Conservation (phyloP, 768 basidiomycete species). For the Kwoniella botswanensis region DNA sequence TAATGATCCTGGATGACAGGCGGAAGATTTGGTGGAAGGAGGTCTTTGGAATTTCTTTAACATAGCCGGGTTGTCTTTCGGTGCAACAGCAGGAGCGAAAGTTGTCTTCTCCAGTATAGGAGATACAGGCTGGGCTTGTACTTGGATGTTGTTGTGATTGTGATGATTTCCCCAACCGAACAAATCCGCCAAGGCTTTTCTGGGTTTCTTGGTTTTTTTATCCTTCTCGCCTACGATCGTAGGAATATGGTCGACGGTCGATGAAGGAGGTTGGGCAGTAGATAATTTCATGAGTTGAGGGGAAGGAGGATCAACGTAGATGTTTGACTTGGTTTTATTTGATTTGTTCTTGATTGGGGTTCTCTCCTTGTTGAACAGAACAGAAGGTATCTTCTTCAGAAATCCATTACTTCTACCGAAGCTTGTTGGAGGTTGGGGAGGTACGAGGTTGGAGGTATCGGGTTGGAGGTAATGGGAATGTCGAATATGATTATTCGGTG, state of each 20-base stretch:
- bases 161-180: conserved; percentile 44
- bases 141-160: background rate
- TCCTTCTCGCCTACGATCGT: conserved; percentile 13
- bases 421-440: conserved; percentile 14
- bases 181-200: conserved; percentile 46
- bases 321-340: conserved; percentile 12
- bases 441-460: conserved; percentile 13
- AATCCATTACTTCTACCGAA: conserved; percentile 21
- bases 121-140: conserved; percentile 1
- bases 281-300: conserved; percentile 7
- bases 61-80: conserved; percentile 27
- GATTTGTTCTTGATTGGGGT: conserved; percentile 27
- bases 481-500: conserved; percentile 26
- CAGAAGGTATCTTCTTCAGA: conserved; percentile 45
- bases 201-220: conserved; percentile 38
- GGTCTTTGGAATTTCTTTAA: conserved; percentile 31
- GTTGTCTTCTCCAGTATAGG: conserved; percentile 1
- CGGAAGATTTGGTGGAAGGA: conserved; percentile 23
- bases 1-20: conserved; percentile 4
- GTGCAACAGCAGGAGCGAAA: conserved; percentile 29
- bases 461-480: conserved; percentile 38
- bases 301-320: conserved; percentile 17
- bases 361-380: conserved; percentile 38
- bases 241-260: background rate
- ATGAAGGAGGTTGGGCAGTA: conserved; percentile 3